Evolutionary conservation across 306 rosid species (phyloP).

Genomic region (Prunus persica): DNA sequence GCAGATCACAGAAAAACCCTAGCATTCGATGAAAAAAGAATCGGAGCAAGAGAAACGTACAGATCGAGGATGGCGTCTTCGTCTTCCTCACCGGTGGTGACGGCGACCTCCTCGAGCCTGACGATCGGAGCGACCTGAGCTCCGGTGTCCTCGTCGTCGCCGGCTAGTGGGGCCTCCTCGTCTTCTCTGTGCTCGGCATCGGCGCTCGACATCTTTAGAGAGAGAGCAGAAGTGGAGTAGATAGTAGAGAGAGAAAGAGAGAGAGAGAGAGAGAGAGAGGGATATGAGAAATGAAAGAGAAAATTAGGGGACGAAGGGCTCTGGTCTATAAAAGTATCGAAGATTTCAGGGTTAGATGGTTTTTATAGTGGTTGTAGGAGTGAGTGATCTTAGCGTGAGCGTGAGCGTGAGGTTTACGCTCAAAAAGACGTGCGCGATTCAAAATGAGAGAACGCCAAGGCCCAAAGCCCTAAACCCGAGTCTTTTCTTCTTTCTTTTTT

Average conservation of each 20-base stretch:
- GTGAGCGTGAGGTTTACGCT: background rate
- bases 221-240: too few species aligned
- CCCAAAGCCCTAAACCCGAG: background rate
- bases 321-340: too few species aligned
- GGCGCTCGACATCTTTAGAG: conserved; percentile 53
- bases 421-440: background rate
- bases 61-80: conserved; percentile 81
- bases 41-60: conserved; percentile 20
- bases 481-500: too few species aligned
- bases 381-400: background rate
- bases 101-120: conserved; percentile 70
- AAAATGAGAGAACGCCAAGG: background rate
- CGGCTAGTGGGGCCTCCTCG: conserved; percentile 65
- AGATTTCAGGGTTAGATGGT: background rate
- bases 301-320: background rate
- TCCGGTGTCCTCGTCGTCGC: conserved; percentile 94
- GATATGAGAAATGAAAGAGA: background rate
- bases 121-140: conserved; percentile 97
- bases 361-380: background rate
- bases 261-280: background rate
- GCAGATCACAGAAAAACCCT: background rate
- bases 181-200: conserved; percentile 83
- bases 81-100: conserved; percentile 78
- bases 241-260: background rate
- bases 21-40: background rate